Evolutionary conservation across 257 asterid species (phyloP).

Genomic region (Solanum pennellii): DNA sequence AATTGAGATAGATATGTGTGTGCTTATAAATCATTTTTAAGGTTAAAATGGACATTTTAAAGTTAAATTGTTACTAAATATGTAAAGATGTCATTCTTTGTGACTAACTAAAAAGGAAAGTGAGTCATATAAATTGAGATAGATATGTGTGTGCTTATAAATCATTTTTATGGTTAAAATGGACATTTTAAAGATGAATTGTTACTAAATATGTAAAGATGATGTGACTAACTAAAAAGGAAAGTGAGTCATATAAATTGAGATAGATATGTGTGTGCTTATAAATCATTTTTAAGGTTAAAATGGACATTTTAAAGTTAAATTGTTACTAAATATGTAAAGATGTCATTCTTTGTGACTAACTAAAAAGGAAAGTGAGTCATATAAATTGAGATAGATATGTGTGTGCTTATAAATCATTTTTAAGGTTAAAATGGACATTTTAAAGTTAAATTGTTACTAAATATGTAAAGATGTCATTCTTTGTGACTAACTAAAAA

Average conservation of each 20-base stretch:
- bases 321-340: background rate
- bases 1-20: background rate
- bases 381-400: background rate
- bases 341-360: too few relatives aligned
- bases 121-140: background rate
- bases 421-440: background rate
- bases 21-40: too few relatives aligned
- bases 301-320: fast-evolving
- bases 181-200: fast-evolving
- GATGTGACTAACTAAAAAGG: background rate
- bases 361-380: background rate
- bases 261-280: background rate
- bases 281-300: background rate
- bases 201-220: background rate
- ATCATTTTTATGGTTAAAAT: background rate
- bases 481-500: background rate
- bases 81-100: too few relatives aligned
- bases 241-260: background rate
- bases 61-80: background rate
- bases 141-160: too few relatives aligned
- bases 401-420: too few relatives aligned
- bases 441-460: background rate
- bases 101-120: background rate
- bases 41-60: fast-evolving
- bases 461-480: too few relatives aligned